These are phyloP conservation scores for Akebia trifoliata DNA, from an alignment of 164 flowering plant species.

Conservation along the genomic window DNA sequence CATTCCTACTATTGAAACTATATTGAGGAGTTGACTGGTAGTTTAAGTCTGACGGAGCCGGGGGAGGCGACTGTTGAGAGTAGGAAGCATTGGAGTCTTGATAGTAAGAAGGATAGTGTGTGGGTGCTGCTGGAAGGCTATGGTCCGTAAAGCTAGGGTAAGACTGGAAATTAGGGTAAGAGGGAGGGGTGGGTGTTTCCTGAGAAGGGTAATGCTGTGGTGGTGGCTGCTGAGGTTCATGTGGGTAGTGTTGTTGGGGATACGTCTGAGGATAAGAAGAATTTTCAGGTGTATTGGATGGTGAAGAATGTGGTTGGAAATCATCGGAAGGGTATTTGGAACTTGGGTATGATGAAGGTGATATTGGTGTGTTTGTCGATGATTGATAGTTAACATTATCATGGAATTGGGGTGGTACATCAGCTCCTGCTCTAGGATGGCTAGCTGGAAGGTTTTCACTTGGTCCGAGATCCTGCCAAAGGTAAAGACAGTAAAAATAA, in stretches of 20 bases:
- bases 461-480: slow-evolving; percentile 58
- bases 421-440: slow-evolving; percentile 33
- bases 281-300: slow-evolving; percentile 36
- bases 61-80: slow-evolving; percentile 39
- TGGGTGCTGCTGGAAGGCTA: slow-evolving; percentile 65
- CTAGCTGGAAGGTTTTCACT: slow-evolving; percentile 24
- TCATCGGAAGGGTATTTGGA: slow-evolving; percentile 43
- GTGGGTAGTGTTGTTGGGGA: slow-evolving; percentile 40
- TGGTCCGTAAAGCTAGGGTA: slow-evolving; percentile 78
- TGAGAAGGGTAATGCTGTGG: slow-evolving; percentile 45
- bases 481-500: not conserved
- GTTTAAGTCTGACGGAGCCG: slow-evolving; percentile 6
- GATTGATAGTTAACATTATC: slow-evolving; percentile 27
- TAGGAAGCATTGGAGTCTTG: slow-evolving; percentile 59
- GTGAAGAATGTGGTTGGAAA: slow-evolving; percentile 38
- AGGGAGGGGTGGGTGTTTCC: slow-evolving; percentile 31
- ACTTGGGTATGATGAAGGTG: slow-evolving; percentile 17
- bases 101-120: slow-evolving; percentile 60
- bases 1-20: slow-evolving; percentile 32
- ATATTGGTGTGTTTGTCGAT: not conserved
- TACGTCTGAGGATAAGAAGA: slow-evolving; percentile 43
- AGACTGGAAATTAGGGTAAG: slow-evolving; percentile 72
- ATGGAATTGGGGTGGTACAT: slow-evolving; percentile 33
- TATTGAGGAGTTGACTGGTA: slow-evolving; percentile 30
- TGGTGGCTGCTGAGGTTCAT: slow-evolving; percentile 42